Evolutionary conservation across 2,329 filamentous ascomycete genomes (phyloP), one percentile per base, ranked within the genome.

Genomic region (Penicillium vulpinum): DNA sequence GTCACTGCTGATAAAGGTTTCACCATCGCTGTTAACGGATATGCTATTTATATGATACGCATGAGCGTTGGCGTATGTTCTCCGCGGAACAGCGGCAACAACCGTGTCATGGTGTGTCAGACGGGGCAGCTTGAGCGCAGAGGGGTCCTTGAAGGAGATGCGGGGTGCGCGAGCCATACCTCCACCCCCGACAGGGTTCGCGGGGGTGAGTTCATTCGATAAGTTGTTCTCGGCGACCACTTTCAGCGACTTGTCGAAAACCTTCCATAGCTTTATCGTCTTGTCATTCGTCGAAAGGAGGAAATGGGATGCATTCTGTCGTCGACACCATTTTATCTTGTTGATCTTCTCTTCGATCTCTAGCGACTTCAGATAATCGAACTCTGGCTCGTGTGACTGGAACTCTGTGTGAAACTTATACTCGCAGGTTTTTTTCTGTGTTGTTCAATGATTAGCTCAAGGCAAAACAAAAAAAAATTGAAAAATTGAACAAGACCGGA

Each of bases 321-420:
- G 88, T 73, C 90, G 88, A 77, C 94, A 99, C 94, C 94, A 99
- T 78, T 97, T 99, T 81, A 99, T 99, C 83, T 99, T 99, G 85
- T 99, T 99, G 84, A 99, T 99, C 82, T 99, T 99, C 79, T 99
- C 94, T 83, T 99, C 94, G 73, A 99, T 99, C 79, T 99, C 94
- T 68, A 99, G 85, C 33, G 94, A 99, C 80, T 99, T 99, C 65
- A 99, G 86, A 76, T 99, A 99, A 78, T 99, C 94, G 77, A 99
- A 99, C 78, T 99, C 94, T 62, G 94, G 94, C 75, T 99, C 94
- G 80, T 99, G 94, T 69, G 94, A 99, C 81, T 99, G 94, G 71
- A 99, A 99, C 75, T 99, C 94, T 76, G 94, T 99, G 78, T 99
- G 94, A 77, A 99, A 99, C 78, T 97, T 99, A 84, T 99, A 99